Conservation (phyloP, 345 rosid species). For the Gossypium arboreum region DNA sequence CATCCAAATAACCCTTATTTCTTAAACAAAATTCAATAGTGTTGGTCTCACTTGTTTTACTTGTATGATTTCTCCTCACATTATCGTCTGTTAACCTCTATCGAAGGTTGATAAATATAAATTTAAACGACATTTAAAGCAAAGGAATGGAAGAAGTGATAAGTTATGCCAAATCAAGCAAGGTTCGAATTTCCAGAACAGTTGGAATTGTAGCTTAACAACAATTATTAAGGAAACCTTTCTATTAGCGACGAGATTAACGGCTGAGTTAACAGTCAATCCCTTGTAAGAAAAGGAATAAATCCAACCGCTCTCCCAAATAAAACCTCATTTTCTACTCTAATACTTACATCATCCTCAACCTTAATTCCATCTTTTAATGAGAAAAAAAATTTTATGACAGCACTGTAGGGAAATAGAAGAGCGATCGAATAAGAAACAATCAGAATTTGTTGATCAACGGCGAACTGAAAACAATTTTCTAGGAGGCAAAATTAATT, state of each 20-base stretch:
- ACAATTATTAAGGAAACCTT: background rate
- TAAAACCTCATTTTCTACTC: background rate
- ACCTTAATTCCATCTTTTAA: background rate
- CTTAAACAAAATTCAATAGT: background rate
- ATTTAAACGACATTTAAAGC: background rate
- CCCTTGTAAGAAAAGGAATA: conserved; percentile 38
- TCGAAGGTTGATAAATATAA: too few species aligned
- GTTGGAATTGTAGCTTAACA: background rate
- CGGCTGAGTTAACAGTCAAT: conserved; percentile 29
- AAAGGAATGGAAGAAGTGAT: background rate
- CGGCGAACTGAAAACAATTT: too few species aligned
- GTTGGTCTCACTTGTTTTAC: background rate
- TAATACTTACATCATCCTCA: background rate
- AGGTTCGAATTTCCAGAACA: background rate
- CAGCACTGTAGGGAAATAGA: background rate
- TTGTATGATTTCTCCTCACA: background rate
- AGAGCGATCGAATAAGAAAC: too few species aligned
- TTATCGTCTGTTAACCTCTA: too few species aligned
- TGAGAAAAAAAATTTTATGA: too few species aligned
- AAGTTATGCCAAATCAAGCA: background rate
- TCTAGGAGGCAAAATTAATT: too few species aligned
- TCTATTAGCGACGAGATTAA: background rate
- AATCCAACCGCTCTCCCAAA: conserved; percentile 27
- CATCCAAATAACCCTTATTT: background rate
- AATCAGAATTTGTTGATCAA: too few species aligned